Percentiles rank a stretch among this genome's conserved stretches.
Conservation (phyloP, 768 basidiomycete genomes). For the Podaxis pistillaris region DNA sequence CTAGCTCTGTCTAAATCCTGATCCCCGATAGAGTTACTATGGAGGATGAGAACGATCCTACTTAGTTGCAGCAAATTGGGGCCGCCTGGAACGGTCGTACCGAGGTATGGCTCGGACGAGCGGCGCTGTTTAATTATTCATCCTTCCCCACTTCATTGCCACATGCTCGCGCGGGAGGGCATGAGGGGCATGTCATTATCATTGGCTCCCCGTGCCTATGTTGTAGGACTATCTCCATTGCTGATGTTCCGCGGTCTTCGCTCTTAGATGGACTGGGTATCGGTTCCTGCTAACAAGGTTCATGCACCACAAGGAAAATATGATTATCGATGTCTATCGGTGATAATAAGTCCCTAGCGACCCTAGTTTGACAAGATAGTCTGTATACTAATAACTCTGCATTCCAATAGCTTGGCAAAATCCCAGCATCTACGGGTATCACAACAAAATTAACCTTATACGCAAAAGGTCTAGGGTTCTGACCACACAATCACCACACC, state of each 20-base stretch:
- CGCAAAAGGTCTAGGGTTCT: not conserved
- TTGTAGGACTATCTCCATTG: not conserved
- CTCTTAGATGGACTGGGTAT: not conserved
- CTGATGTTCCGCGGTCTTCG: not conserved
- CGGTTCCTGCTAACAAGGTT: not conserved
- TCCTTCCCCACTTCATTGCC: too few species aligned
- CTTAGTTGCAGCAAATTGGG: too few species aligned
- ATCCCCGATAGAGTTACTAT: too few species aligned
- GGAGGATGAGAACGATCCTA: too few species aligned
- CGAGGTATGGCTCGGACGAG: too few species aligned
- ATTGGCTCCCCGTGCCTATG: not conserved
- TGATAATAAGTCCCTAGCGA: not conserved
- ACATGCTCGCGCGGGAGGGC: too few species aligned
- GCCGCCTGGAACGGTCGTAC: too few species aligned
- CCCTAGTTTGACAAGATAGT: not conserved
- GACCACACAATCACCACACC: not conserved
- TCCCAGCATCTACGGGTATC: not conserved
- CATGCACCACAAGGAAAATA: not conserved
- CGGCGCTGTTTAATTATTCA: too few species aligned
- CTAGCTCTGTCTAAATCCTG: too few species aligned
- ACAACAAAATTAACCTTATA: not conserved
- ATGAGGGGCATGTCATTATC: not conserved
- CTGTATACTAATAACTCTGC: not conserved
- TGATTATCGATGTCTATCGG: conserved; percentile 1
- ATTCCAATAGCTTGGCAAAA: not conserved